Evolutionary conservation across 1,284 basidiomycete species (phyloP).

Genomic region (Trichosporon asahii): DNA sequence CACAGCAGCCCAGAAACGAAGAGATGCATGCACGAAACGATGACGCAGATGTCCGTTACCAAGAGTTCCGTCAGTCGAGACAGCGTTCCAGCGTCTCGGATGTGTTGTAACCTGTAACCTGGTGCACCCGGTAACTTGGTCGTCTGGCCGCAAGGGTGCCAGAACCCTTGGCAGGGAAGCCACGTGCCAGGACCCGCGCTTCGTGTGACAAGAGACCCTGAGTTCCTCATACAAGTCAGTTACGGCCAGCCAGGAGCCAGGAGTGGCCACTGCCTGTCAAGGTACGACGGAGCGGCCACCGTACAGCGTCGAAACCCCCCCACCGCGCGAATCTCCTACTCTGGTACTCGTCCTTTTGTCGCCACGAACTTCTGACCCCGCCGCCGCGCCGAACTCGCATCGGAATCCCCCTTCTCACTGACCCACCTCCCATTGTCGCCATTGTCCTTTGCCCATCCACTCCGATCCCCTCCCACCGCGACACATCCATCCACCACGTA

Average conservation of each 20-base stretch:
- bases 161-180: background rate
- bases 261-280: background rate
- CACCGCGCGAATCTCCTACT: background rate
- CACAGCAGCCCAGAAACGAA: background rate
- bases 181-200: background rate
- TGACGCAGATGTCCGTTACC: background rate
- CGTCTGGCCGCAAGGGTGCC: background rate
- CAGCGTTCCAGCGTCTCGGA: background rate
- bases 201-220: background rate
- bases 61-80: background rate
- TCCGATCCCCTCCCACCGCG: background rate
- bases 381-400: background rate
- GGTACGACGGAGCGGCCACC: background rate
- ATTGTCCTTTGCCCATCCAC: background rate
- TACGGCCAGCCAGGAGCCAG: background rate
- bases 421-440: background rate
- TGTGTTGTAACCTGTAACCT: background rate
- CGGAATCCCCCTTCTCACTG: background rate
- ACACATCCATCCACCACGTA: conserved; percentile 6
- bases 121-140: background rate
- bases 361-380: background rate
- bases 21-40: background rate
- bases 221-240: background rate
- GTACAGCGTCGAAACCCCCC: too few species aligned
- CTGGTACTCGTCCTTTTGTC: background rate